phyloP scores from a whole-genome alignment of 352 stramenopile genomes.

The Pilasporangium apinafurcum region DNA sequence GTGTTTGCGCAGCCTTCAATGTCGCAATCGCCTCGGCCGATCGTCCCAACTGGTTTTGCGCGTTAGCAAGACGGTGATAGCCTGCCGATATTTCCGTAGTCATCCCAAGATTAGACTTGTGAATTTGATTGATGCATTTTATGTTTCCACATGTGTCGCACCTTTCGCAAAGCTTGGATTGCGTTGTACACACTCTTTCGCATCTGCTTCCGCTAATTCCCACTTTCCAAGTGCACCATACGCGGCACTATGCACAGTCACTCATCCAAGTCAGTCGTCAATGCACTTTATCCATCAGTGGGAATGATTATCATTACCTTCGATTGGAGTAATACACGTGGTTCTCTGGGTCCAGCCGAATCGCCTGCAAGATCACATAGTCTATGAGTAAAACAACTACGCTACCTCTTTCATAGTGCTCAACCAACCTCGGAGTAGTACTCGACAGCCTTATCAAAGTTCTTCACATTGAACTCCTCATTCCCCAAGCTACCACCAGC shows the following conservation, averaged over 20 bases:
- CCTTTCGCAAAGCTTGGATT: conserved; percentile 74
- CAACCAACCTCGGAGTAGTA: conserved; percentile 63
- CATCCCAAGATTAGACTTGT: too few species aligned
- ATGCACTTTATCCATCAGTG: not conserved
- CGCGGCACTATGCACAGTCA: conserved; percentile 32
- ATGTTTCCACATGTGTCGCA: too few species aligned
- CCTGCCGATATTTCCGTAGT: conserved; percentile 4
- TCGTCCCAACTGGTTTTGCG: conserved; percentile 69
- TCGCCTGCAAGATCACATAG: conserved; percentile 32
- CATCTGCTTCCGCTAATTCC: conserved; percentile 63
- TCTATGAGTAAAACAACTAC: too few species aligned
- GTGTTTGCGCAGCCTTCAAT: conserved; percentile 32
- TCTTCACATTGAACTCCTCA: conserved; percentile 84
- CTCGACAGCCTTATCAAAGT: conserved; percentile 74
- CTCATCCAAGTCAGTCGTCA: not conserved
- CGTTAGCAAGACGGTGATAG: conserved; percentile 75
- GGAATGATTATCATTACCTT: conserved; percentile 24
- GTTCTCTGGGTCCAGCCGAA: conserved; percentile 61
- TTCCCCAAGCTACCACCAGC: conserved; percentile 49
- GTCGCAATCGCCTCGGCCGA: conserved; percentile 66
- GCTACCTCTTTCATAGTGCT: not conserved
- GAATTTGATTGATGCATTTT: too few species aligned
- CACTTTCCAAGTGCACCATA: conserved; percentile 66
- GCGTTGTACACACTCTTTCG: conserved; percentile 62
- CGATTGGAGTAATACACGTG: conserved; percentile 85